Conservation (phyloP, 129 eudicot genomes). For the Ambrosia trifida region DNA sequence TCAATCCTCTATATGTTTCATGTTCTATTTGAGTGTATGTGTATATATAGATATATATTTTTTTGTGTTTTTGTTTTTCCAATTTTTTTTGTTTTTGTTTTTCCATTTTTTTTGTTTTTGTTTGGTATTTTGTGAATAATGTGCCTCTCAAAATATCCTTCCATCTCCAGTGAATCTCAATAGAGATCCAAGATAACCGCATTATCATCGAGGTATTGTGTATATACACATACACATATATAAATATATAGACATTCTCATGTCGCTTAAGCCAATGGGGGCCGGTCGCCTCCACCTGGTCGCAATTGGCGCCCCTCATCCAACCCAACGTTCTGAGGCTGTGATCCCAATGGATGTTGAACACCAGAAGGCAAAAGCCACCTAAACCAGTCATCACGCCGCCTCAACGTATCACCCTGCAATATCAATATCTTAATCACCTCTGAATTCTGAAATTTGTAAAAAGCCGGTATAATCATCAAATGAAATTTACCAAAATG, state of each 20-base stretch:
- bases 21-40: too few species aligned
- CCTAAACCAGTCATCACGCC: conserved; percentile 52
- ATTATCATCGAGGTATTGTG: conserved; percentile 38
- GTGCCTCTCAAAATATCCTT: conserved; percentile 44
- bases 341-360: conserved; percentile 34
- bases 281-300: conserved; percentile 23
- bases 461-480: too few species aligned
- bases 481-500: background rate
- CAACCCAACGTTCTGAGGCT: conserved; percentile 30
- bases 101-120: background rate
- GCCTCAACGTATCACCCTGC: conserved; percentile 50
- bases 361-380: conserved; percentile 51
- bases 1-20: background rate
- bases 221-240: too few species aligned
- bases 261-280: conserved; percentile 20
- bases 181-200: conserved; percentile 37
- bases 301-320: conserved; percentile 24
- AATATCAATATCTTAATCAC: conserved; percentile 8
- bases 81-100: background rate
- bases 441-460: too few species aligned
- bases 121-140: conserved; percentile 23
- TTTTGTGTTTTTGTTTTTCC: background rate
- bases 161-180: conserved; percentile 33
- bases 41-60: too few species aligned
- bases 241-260: background rate